Evolutionary conservation across 208 protist species (phyloP).

Genomic region (Leishmania amazonensis): DNA sequence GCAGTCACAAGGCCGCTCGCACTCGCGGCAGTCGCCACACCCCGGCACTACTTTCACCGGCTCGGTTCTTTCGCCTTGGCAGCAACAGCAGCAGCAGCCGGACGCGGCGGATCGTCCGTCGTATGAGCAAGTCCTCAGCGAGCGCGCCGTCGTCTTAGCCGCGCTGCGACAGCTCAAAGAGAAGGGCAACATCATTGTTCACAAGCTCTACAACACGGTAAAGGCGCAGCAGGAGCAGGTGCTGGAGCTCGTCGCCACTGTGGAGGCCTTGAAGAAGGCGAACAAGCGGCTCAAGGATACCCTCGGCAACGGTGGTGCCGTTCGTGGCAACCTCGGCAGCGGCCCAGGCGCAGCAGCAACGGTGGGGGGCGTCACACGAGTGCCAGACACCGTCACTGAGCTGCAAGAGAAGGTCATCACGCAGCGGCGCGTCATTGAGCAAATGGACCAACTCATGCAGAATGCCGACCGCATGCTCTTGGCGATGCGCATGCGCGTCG

Average conservation of each 20-base stretch:
- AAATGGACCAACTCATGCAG: conserved; percentile 46
- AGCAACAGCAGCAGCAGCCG: not conserved
- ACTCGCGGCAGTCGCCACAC: not conserved
- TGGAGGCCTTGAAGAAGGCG: conserved; percentile 39
- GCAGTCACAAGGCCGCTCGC: conserved; percentile 16
- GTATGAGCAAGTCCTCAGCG: conserved; percentile 34
- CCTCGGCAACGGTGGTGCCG: conserved; percentile 2
- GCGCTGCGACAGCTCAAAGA: conserved; percentile 49
- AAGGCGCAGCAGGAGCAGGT: conserved; percentile 39
- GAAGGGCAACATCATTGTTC: conserved; percentile 56
- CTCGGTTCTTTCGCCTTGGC: not conserved
- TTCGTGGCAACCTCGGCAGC: not conserved
- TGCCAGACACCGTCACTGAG: conserved; percentile 9
- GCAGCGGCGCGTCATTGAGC: conserved; percentile 38
- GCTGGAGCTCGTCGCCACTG: conserved; percentile 31
- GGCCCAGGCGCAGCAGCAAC: not conserved
- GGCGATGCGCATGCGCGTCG: conserved; percentile 36
- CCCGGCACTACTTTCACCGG: not conserved
- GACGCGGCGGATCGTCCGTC: conserved; percentile 2
- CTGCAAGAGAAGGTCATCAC: conserved; percentile 31
- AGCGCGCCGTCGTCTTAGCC: conserved; percentile 48
- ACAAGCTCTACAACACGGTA: conserved; percentile 42
- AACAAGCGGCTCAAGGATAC: conserved; percentile 32
- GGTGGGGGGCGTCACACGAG: not conserved
- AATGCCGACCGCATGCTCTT: conserved; percentile 39